Conservation (phyloP, 352 stramenopile species). For the Globisporangium middletonii region DNA sequence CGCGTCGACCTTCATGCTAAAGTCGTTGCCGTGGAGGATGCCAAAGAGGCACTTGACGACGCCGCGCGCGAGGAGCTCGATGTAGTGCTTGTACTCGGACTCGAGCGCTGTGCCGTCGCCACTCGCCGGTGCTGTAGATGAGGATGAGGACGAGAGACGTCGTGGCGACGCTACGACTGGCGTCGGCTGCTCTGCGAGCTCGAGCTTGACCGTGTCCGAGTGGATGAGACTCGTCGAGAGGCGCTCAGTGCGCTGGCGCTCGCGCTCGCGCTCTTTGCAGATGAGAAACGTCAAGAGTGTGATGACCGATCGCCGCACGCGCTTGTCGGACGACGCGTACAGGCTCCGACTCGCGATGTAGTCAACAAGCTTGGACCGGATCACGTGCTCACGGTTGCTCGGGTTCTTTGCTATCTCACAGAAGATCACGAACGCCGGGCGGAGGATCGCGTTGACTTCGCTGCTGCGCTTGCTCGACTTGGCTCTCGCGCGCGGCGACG, state of each 20-base stretch:
- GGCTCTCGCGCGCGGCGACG: background rate
- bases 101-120: conserved; percentile 8
- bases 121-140: background rate
- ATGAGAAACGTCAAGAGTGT: conserved; percentile 54
- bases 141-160: too few relatives aligned
- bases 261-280: conserved; percentile 47
- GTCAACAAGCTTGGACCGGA: conserved; percentile 58
- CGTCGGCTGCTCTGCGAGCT: conserved; percentile 5
- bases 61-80: conserved; percentile 62
- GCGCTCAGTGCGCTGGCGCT: conserved; percentile 6
- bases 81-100: conserved; percentile 61
- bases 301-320: conserved; percentile 48
- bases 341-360: conserved; percentile 41
- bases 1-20: conserved; percentile 65
- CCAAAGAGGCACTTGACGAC: conserved; percentile 71
- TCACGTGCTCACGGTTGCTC: conserved; percentile 49
- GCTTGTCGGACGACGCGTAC: conserved; percentile 59
- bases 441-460: conserved; percentile 24
- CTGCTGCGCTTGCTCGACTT: background rate
- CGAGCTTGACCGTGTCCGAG: conserved; percentile 12
- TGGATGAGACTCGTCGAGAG: conserved; percentile 5
- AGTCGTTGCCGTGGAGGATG: conserved; percentile 60
- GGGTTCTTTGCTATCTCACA: conserved; percentile 56
- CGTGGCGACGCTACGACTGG: too few relatives aligned
- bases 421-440: conserved; percentile 46